A percentile compares a stretch with the other conserved stretches of the same genome.
Conservation (phyloP, 768 basidiomycete species). For the Rhodotorula toruloides region DNA sequence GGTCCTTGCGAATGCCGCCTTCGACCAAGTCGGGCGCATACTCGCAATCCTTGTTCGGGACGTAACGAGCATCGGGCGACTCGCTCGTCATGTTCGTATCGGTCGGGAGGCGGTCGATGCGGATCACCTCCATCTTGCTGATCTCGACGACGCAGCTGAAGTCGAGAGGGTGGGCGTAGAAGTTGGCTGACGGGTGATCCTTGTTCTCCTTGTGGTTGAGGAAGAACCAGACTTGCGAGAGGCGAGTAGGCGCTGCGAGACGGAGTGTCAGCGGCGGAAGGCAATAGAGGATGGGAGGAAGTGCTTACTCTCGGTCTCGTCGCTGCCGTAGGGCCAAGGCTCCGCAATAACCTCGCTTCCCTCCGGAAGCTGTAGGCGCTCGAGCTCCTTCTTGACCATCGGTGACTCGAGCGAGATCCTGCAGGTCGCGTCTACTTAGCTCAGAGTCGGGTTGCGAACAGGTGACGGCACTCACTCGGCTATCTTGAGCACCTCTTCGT, state of each 20-base stretch:
- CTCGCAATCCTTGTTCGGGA: conserved; percentile 11
- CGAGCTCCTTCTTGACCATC: conserved; percentile 14
- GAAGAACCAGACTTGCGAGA: conserved; percentile 18
- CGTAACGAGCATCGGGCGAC: background rate
- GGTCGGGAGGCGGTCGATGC: conserved; percentile 15
- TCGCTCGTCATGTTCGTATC: background rate
- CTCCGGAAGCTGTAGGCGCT: conserved; percentile 19
- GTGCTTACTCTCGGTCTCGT: background rate
- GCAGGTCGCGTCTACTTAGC: background rate
- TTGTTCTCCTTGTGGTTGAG: conserved; percentile 9
- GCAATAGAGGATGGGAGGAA: background rate
- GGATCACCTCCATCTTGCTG: background rate
- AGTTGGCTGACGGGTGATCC: conserved; percentile 15
- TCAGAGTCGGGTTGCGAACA: no score
- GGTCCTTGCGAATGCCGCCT: conserved; percentile 16
- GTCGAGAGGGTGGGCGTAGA: conserved; percentile 19
- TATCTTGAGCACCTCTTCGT: conserved; percentile 11
- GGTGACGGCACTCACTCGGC: background rate
- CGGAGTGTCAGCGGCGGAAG: background rate
- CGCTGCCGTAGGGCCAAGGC: conserved; percentile 23
- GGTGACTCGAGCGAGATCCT: background rate
- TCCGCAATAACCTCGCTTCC: conserved; percentile 20
- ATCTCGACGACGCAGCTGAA: conserved; percentile 10
- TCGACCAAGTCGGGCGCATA: conserved; percentile 26
- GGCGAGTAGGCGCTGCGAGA: background rate